Evolutionary conservation across 2,329 filamentous ascomycete genomes (phyloP).

Genomic region (Cladosporium sp.): DNA sequence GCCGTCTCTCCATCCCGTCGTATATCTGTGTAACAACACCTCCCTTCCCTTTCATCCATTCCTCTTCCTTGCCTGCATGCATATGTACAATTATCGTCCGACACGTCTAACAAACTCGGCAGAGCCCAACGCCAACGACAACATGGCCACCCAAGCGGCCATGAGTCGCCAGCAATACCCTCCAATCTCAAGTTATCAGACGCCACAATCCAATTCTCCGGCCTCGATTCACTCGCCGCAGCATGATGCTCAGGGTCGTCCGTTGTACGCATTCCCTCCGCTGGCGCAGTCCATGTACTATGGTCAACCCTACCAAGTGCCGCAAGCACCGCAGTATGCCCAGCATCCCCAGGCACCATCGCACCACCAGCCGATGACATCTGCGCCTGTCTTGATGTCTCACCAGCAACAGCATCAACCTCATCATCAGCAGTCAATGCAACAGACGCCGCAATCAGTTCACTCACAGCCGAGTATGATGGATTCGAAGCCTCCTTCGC

Average conservation of each 20-base stretch:
- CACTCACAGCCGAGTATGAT: slow-evolving; percentile 24
- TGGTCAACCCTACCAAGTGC: slow-evolving; percentile 44
- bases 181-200: slow-evolving; percentile 75
- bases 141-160: slow-evolving; percentile 59
- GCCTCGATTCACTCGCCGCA: slow-evolving; percentile 88
- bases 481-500: slow-evolving; percentile 23
- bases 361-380: slow-evolving; percentile 51
- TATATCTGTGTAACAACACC: slow-evolving; percentile 4
- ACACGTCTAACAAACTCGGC: slow-evolving; percentile 25
- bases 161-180: slow-evolving; percentile 69
- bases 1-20: slow-evolving; percentile 30
- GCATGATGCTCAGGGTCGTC: slow-evolving; percentile 79
- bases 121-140: slow-evolving; percentile 69
- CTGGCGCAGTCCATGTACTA: slow-evolving; percentile 83
- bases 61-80: not conserved
- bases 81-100: slow-evolving; percentile 14
- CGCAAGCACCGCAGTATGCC: slow-evolving; percentile 52
- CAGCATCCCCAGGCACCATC: slow-evolving; percentile 50
- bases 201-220: slow-evolving; percentile 90
- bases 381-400: slow-evolving; percentile 50
- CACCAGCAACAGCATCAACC: slow-evolving; percentile 41
- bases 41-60: not conserved
- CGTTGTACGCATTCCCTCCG: slow-evolving; percentile 81
- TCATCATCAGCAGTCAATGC: slow-evolving; percentile 16
- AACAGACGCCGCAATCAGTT: slow-evolving; percentile 14